These are phyloP conservation scores for Kluyveromyces siamensis DNA, from an alignment of 805 yeast species.

Conservation along the genomic window DNA sequence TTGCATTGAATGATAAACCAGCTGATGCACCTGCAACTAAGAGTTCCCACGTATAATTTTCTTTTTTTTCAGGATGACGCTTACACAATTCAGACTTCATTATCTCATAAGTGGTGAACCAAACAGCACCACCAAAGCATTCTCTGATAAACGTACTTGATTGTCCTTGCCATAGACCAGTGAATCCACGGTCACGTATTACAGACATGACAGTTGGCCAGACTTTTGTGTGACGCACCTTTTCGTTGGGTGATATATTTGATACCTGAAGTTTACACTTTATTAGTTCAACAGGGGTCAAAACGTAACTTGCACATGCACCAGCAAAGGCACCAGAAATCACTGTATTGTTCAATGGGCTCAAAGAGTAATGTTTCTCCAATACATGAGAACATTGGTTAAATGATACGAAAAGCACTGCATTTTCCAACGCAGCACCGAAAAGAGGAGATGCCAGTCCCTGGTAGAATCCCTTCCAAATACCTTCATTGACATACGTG, in stretches of 20 bases:
- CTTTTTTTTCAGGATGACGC: slow-evolving; percentile 6
- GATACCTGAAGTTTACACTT: slow-evolving; percentile 81
- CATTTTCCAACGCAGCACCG: slow-evolving; percentile 88
- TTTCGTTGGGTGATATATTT: slow-evolving; percentile 27
- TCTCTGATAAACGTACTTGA: slow-evolving; percentile 74
- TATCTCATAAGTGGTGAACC: slow-evolving; percentile 87
- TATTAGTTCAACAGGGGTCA: slow-evolving; percentile 88
- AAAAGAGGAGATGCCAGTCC: slow-evolving; percentile 73
- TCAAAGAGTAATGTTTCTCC: slow-evolving; percentile 18
- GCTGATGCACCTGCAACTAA: slow-evolving; percentile 79
- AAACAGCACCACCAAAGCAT: slow-evolving; percentile 81
- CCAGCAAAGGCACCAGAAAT: slow-evolving; percentile 79
- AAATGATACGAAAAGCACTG: slow-evolving; percentile 65
- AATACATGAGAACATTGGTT: slow-evolving; percentile 36
- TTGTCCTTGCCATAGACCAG: slow-evolving; percentile 85
- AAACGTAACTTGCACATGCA: slow-evolving; percentile 65
- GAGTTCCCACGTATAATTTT: slow-evolving; percentile 41
- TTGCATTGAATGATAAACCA: slow-evolving; percentile 71
- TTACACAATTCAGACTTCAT: slow-evolving; percentile 29
- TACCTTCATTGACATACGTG: slow-evolving; percentile 62
- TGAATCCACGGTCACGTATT: slow-evolving; percentile 43
- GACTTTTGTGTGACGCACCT: slow-evolving; percentile 25
- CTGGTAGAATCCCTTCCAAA: slow-evolving; percentile 61
- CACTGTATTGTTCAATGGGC: slow-evolving; percentile 39
- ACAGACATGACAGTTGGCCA: slow-evolving; percentile 35